Conservation (phyloP, 257 asterid genomes). For the Osmanthus fragrans region DNA sequence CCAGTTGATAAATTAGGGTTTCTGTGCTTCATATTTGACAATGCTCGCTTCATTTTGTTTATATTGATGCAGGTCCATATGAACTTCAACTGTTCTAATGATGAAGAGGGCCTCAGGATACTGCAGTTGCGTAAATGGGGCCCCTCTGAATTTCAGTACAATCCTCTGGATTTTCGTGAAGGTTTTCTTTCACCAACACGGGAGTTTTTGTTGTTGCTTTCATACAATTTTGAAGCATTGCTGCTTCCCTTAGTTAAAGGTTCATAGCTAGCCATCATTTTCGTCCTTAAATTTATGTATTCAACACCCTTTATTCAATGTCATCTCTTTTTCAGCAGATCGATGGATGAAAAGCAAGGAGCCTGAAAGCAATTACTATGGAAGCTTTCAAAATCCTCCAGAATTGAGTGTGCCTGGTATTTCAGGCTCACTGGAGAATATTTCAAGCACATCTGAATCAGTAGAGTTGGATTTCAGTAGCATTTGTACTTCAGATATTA, state of each 20-base stretch:
- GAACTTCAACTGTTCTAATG: slow-evolving; percentile 37
- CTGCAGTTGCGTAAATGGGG: slow-evolving; percentile 89
- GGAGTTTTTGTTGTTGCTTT: slow-evolving; percentile 60
- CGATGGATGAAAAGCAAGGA: slow-evolving; percentile 39
- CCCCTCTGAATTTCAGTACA: slow-evolving; percentile 60
- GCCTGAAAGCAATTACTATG: slow-evolving; percentile 33
- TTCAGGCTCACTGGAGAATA: slow-evolving; percentile 38
- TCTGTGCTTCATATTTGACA: not conserved
- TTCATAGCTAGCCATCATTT: slow-evolving; percentile 21
- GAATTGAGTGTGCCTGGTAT: slow-evolving; percentile 32
- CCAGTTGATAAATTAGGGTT: not conserved
- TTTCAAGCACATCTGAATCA: slow-evolving; percentile 38
- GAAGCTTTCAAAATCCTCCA: slow-evolving; percentile 31
- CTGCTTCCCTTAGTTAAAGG: slow-evolving; percentile 79
- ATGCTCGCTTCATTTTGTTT: not conserved
- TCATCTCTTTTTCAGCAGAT: slow-evolving; percentile 34
- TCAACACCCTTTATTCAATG: not conserved
- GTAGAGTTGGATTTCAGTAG: slow-evolving; percentile 34
- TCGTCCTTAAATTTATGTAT: slow-evolving; percentile 15
- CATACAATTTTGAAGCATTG: slow-evolving; percentile 66
- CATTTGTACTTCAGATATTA: slow-evolving; percentile 29
- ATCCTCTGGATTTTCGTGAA: slow-evolving; percentile 66
- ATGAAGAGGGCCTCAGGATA: slow-evolving; percentile 57
- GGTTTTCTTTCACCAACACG: slow-evolving; percentile 89
- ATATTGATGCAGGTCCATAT: slow-evolving; percentile 37